Evolutionary conservation across 116 monocot genomes (phyloP), one percentile per base, ranked within the genome.

Genomic region (Phalaenopsis hybrid): DNA sequence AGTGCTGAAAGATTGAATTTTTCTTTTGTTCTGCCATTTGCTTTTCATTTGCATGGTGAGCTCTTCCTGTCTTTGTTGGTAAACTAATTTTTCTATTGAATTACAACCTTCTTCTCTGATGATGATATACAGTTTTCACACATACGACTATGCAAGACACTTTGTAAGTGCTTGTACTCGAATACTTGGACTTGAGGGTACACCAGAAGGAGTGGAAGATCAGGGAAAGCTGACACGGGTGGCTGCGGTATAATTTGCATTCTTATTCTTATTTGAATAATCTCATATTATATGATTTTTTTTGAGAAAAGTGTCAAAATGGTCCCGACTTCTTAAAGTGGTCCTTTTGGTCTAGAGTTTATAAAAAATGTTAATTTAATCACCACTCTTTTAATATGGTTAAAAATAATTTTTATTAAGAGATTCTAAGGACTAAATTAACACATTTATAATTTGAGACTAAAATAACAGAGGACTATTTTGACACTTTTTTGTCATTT

Each of bases 101-200:
- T 74, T 21, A 75, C 75, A 75, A 75, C n/a, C 75, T 44, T 75
- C 75, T 34, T 75, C 67, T 73, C 41, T 73, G n/a, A 45, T 44
- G 46, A 20, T 75, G 17, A 13, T 83, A 55, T 16, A 44, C 86
- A 97, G 97, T 51, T 97, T 97, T 70, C 97, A 97, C 76, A 97
- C 94, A 74, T 97, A 97, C 87, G 97, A 97, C 72, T 97, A 97
- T 88, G 97, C 97, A 82, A 97, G 97, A 69, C 97, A 97, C 75
- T 97, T 97, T 80, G 97, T 97, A 78, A 97, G 97, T 89, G 97
- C 97, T 28, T 97, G 97, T 82, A 97, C 97, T 13, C 86, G 97
- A 57, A 97, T 97, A 75, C 92, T 97, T 84, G 97, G 97, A 72
- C 90, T 97, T 25, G 97, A 97, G 87, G 97, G 97, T 4, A 97